Conservation (phyloP, 1,284 basidiomycete species). For the Gastroboletus turbinatus region DNA sequence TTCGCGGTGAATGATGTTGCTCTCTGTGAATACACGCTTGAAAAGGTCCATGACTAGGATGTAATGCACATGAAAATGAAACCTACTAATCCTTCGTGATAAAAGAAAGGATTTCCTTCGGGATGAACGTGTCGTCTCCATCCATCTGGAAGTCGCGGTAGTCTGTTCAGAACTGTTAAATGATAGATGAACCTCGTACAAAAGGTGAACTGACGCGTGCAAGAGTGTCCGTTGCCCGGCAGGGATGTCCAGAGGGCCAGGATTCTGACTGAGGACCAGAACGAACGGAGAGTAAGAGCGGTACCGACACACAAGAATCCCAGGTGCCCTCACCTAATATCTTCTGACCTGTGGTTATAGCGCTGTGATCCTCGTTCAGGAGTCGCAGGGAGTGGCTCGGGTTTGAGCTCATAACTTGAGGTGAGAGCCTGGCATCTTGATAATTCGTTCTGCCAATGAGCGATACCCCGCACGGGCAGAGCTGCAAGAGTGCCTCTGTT, state of each 20-base stretch:
- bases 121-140: conserved; percentile 21
- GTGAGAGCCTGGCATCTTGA: background rate
- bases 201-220: conserved; percentile 3
- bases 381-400: conserved; percentile 6
- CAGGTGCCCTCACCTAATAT: conserved; percentile 1
- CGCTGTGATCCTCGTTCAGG: conserved; percentile 18
- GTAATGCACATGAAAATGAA: background rate
- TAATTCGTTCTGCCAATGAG: conserved; percentile 1
- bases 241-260: background rate
- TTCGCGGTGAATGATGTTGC: conserved; percentile 2
- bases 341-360: conserved; percentile 3
- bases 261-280: background rate
- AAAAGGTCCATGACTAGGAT: background rate
- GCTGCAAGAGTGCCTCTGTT: background rate
- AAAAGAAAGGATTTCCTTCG: conserved; percentile 18
- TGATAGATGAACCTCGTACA: background rate
- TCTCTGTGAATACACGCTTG: conserved; percentile 25
- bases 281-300: background rate
- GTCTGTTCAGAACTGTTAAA: conserved; percentile 4
- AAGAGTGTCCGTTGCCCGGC: conserved; percentile 16
- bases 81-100: conserved; percentile 16
- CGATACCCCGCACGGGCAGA: background rate
- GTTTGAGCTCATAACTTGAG: background rate
- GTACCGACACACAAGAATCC: background rate
- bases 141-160: background rate